Percentiles rank a stretch among this genome's conserved stretches.
Conservation (phyloP, 768 basidiomycete species). For the Mycena vitilis region DNA sequence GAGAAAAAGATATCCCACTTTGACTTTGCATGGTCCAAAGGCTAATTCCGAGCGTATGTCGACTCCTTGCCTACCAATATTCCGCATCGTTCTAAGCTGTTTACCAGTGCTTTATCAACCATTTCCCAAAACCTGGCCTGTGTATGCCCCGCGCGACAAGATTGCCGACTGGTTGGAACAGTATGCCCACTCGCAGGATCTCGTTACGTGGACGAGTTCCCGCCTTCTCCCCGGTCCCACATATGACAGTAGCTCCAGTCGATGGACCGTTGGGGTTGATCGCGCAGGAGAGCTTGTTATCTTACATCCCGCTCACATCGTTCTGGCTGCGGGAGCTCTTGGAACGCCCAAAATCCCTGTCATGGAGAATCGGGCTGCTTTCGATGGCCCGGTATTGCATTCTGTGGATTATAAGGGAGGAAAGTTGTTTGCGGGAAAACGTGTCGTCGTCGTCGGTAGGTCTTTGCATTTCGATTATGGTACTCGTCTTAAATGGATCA, state of each 20-base stretch:
- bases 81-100: not conserved
- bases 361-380: slow-evolving; percentile 39
- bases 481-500: too few species aligned
- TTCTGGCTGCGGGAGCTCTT: slow-evolving; percentile 52
- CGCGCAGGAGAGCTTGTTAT: slow-evolving; percentile 42
- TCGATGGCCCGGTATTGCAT: slow-evolving; percentile 47
- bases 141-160: slow-evolving; percentile 55
- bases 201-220: slow-evolving; percentile 54
- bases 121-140: slow-evolving; percentile 53
- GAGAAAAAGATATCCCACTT: slow-evolving; percentile 55
- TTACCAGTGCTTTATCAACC: slow-evolving; percentile 51
- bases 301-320: slow-evolving; percentile 52
- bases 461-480: too few species aligned
- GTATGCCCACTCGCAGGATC: slow-evolving; percentile 52
- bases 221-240: slow-evolving; percentile 43
- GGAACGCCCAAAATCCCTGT: slow-evolving; percentile 48
- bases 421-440: slow-evolving; percentile 44
- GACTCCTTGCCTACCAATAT: too few species aligned
- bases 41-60: slow-evolving; percentile 34
- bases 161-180: slow-evolving; percentile 57
- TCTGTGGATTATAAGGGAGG: slow-evolving; percentile 44
- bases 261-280: slow-evolving; percentile 49
- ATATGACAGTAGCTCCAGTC: slow-evolving; percentile 43
- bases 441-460: slow-evolving; percentile 50
- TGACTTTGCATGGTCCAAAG: slow-evolving; percentile 55